Conservation (phyloP, 768 basidiomycete species). For the Scleroderma bovista region DNA sequence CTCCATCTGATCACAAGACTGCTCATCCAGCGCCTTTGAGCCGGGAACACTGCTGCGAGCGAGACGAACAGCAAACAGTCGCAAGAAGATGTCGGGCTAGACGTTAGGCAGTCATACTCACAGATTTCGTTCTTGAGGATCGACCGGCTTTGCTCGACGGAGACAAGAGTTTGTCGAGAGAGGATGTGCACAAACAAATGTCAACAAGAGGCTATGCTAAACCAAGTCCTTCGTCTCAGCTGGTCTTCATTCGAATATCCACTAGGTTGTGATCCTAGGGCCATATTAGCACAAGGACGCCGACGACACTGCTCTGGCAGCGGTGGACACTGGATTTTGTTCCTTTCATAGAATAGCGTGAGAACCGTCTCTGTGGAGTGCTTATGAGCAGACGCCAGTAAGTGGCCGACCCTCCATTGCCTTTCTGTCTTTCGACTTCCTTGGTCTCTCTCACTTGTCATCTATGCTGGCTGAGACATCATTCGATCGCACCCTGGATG, state of each 20-base stretch:
- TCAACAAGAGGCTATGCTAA: conserved; percentile 20
- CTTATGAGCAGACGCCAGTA: too few species aligned
- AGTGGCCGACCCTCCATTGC: too few species aligned
- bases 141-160: conserved; percentile 30
- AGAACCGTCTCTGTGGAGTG: background rate
- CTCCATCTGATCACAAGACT: conserved; percentile 17
- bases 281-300: too few species aligned
- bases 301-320: background rate
- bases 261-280: too few species aligned
- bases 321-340: background rate
- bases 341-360: background rate
- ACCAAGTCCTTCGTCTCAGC: background rate
- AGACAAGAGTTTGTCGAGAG: conserved; percentile 2
- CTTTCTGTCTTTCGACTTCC: background rate
- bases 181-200: conserved; percentile 15
- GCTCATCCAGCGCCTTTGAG: conserved; percentile 18
- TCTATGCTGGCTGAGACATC: conserved; percentile 56
- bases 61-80: background rate
- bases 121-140: conserved; percentile 46
- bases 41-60: background rate
- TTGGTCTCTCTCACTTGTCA: background rate
- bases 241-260: too few species aligned
- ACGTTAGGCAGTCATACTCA: conserved; percentile 37
- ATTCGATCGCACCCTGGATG: conserved; percentile 61
- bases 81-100: background rate